phyloP scores from a whole-genome alignment of 2,329 filamentous ascomycete genomes.

The Acrodontium crateriforme region DNA sequence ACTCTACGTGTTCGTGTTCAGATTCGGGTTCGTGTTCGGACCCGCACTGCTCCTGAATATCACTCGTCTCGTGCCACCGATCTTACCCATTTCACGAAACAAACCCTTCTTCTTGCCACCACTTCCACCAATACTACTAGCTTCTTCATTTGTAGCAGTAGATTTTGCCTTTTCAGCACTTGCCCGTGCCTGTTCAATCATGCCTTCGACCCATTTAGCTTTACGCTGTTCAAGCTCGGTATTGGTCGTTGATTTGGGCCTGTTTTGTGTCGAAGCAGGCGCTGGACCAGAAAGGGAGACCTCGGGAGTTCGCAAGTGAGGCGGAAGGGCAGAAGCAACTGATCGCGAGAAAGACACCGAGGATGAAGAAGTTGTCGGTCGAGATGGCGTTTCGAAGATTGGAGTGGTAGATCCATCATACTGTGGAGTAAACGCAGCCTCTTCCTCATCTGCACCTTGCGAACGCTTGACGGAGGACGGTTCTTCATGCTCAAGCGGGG shows the following conservation, averaged over 20 bases:
- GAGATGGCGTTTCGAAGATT: too few relatives aligned
- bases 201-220: slow-evolving; percentile 66
- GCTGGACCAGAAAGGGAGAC: too few relatives aligned
- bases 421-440: too few relatives aligned
- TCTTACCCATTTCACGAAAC: slow-evolving; percentile 59
- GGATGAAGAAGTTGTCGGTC: too few relatives aligned
- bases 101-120: slow-evolving; percentile 23
- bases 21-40: too few relatives aligned
- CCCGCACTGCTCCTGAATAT: too few relatives aligned
- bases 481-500: slow-evolving; percentile 1
- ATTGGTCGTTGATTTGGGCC: too few relatives aligned
- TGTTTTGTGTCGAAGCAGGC: slow-evolving; percentile 9
- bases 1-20: too few relatives aligned
- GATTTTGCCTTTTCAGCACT: slow-evolving; percentile 34
- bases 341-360: background rate
- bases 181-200: slow-evolving; percentile 66
- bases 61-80: slow-evolving; percentile 58
- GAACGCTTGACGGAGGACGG: slow-evolving; percentile 1
- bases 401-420: too few relatives aligned
- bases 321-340: background rate
- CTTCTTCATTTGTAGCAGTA: slow-evolving; percentile 17
- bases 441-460: background rate
- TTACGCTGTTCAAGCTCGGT: slow-evolving; percentile 46
- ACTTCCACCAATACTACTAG: too few relatives aligned
- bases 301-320: too few relatives aligned